phyloP scores from a whole-genome alignment of 2,329 filamentous ascomycete species.

The Penicillium brevicompactum region DNA sequence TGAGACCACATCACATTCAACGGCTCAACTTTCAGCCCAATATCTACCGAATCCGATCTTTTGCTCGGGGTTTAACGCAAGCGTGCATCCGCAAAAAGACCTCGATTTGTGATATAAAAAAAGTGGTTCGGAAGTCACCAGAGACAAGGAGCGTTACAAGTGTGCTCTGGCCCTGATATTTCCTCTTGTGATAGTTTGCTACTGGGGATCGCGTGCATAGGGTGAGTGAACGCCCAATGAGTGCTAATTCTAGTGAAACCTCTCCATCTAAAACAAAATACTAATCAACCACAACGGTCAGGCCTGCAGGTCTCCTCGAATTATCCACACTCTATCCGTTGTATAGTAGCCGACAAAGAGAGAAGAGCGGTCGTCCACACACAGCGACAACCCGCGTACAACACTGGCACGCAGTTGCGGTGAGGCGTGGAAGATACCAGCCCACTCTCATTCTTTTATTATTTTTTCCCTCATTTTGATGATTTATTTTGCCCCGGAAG shows the following conservation, averaged over 20 bases:
- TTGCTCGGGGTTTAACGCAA: neutral
- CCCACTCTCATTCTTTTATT: neutral
- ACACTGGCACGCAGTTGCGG: constrained; percentile 26
- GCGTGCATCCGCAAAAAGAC: neutral
- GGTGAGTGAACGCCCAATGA: constrained; percentile 12
- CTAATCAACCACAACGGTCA: constrained; percentile 20
- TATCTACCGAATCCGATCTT: neutral
- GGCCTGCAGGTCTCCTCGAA: constrained; percentile 30
- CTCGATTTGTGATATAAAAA: neutral
- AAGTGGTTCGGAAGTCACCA: neutral
- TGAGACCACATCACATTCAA: constrained; percentile 27
- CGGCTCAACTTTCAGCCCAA: constrained; percentile 9
- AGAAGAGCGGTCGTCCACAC: constrained; percentile 23
- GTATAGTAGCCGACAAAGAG: constrained; percentile 17
- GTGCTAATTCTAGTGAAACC: constrained; percentile 20
- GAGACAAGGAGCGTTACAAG: neutral
- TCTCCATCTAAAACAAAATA: constrained; percentile 23
- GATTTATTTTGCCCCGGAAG: neutral
- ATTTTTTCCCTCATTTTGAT: neutral
- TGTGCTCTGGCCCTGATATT: neutral
- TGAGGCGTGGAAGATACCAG: constrained; percentile 21
- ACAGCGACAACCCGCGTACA: constrained; percentile 28
- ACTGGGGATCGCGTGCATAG: neutral
- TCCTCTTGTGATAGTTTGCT: neutral
- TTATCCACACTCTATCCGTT: constrained; percentile 20